Evolutionary conservation across 225 moss, liverwort and hornwort genomes (phyloP).

Genomic region (Straminergon stramineum): DNA sequence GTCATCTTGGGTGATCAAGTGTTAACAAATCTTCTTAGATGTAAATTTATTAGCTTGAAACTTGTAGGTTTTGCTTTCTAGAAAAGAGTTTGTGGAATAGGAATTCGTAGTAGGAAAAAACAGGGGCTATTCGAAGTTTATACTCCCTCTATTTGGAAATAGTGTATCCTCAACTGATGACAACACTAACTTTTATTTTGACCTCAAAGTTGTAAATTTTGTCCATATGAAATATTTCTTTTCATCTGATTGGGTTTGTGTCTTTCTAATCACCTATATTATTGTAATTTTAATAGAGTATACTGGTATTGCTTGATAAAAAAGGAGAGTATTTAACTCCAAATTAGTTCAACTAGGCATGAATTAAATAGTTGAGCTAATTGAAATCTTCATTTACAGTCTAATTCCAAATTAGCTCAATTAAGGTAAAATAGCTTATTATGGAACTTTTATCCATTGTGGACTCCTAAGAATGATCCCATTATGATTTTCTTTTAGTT

Average conservation of each 20-base stretch:
- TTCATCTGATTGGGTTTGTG: not conserved
- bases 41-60: not conserved
- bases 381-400: too few relatives aligned
- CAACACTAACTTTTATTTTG: too few relatives aligned
- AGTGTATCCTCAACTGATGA: not conserved
- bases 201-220: not conserved
- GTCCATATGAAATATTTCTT: not conserved
- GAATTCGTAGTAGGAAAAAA: not conserved
- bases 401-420: too few relatives aligned
- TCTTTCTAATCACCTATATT: not conserved
- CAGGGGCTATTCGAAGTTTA: not conserved
- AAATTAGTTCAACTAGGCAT: not conserved
- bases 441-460: too few relatives aligned
- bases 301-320: accelerated
- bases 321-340: too few relatives aligned
- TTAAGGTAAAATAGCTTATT: too few relatives aligned
- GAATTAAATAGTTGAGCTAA: too few relatives aligned
- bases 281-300: not conserved
- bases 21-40: not conserved
- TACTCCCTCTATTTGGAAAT: too few relatives aligned
- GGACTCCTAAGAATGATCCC: too few relatives aligned
- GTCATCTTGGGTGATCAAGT: not conserved
- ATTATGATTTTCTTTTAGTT: too few relatives aligned
- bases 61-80: not conserved
- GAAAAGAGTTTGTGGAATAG: not conserved